These are phyloP conservation scores for Colletotrichum tabaci DNA, from an alignment of 2,329 filamentous ascomycete genomes.

Conservation along the genomic window DNA sequence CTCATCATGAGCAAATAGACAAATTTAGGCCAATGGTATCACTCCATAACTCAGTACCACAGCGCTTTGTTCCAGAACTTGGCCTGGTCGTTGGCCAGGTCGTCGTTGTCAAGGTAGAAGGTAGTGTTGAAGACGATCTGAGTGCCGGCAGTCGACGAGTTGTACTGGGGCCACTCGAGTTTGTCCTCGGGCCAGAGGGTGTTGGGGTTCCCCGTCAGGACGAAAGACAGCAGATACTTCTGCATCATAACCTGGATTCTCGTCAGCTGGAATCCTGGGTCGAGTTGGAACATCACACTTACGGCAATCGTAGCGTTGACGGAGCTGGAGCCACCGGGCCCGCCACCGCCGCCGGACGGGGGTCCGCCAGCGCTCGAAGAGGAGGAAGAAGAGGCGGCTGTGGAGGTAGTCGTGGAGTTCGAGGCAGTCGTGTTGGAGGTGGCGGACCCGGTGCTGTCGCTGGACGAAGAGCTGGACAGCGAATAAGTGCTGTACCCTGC, in stretches of 20 bases:
- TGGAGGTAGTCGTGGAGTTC: slow-evolving; percentile 1
- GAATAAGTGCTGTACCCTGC: slow-evolving; percentile 26
- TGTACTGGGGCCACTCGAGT: slow-evolving; percentile 32
- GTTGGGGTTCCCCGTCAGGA: slow-evolving; percentile 21
- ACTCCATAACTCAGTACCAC: background rate
- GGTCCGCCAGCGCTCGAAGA: slow-evolving; percentile 8
- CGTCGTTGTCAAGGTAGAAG: slow-evolving; percentile 21
- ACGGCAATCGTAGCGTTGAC: slow-evolving; percentile 24
- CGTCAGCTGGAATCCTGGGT: background rate
- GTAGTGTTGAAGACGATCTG: slow-evolving; percentile 29
- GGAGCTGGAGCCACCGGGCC: slow-evolving; percentile 8
- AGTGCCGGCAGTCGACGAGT: slow-evolving; percentile 15
- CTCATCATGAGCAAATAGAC: no score
- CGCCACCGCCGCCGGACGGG: slow-evolving; percentile 8
- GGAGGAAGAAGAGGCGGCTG: background rate
- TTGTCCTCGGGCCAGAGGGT: slow-evolving; percentile 26
- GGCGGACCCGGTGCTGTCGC: background rate
- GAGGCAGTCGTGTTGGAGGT: background rate
- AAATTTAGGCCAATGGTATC: no score
- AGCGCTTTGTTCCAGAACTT: slow-evolving; percentile 25
- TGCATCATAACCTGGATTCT: slow-evolving; percentile 23
- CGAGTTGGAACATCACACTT: background rate
- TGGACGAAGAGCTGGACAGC: background rate
- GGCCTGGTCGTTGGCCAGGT: slow-evolving; percentile 25
- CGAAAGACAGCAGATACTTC: slow-evolving; percentile 27